phyloP scores from a whole-genome alignment of 495 filamentous ascomycete species.

The Stereocaulon alpinum region DNA sequence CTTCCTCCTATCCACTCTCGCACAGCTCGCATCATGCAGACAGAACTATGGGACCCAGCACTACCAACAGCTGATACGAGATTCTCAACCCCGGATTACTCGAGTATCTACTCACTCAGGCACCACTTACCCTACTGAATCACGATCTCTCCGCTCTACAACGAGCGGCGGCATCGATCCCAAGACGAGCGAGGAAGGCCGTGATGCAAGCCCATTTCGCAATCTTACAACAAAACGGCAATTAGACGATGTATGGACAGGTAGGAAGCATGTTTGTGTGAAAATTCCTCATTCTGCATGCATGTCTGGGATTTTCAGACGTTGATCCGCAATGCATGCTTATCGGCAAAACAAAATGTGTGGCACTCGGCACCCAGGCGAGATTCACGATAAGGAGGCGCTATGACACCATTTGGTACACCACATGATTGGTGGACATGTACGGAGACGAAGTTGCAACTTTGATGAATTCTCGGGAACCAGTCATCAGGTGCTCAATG shows the following conservation, averaged over 20 bases:
- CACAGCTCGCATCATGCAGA: background rate
- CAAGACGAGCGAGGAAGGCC: no score
- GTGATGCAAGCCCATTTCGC: background rate
- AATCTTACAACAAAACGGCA: background rate
- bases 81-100: background rate
- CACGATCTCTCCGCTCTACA: no score
- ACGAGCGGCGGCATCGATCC: no score
- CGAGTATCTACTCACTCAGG: background rate
- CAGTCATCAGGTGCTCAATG: background rate
- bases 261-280: background rate
- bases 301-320: background rate
- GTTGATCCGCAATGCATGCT: conserved; percentile 6
- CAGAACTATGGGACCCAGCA: no score
- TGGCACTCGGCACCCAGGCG: background rate
- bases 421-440: background rate
- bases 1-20: background rate
- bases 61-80: no score
- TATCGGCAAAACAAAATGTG: background rate
- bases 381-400: conserved; percentile 2
- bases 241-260: background rate
- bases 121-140: background rate
- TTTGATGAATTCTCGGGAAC: background rate
- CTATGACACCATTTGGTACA: background rate
- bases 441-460: background rate
- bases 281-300: background rate